Percentiles rank a stretch among this genome's conserved stretches.
phyloP scores from a whole-genome alignment of 1,139 yeast genomes.

The Citeromyces hawaiiensis region DNA sequence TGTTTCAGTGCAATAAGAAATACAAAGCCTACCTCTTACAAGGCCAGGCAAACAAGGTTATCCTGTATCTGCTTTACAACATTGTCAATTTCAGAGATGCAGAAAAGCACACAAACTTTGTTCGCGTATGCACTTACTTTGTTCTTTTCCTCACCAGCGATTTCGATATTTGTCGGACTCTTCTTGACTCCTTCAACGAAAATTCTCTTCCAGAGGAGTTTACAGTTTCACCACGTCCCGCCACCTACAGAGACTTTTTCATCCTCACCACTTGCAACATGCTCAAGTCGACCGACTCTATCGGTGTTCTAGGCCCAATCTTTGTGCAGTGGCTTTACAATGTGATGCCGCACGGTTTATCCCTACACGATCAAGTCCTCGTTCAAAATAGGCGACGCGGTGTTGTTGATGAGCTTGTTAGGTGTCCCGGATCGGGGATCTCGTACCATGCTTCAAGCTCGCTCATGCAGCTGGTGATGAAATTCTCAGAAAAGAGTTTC shows the following conservation, averaged over 20 bases:
- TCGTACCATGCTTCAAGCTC: constrained; percentile 49
- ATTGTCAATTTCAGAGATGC: constrained; percentile 33
- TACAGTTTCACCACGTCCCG: constrained; percentile 20
- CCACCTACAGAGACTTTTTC: constrained; percentile 50
- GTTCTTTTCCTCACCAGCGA: constrained; percentile 50
- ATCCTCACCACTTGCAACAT: constrained; percentile 36
- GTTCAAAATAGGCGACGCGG: constrained; percentile 1
- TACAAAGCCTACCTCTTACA: constrained; percentile 35
- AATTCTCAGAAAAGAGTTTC: constrained; percentile 27
- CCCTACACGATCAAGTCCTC: constrained; percentile 11
- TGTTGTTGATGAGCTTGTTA: constrained; percentile 4
- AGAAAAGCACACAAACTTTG: constrained; percentile 29
- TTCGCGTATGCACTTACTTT: constrained; percentile 47
- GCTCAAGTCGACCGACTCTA: constrained; percentile 18
- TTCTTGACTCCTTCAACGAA: constrained; percentile 29
- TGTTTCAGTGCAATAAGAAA: constrained; percentile 54
- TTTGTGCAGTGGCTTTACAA: constrained; percentile 48
- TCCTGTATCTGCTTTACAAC: constrained; percentile 42
- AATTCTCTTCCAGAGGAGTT: constrained; percentile 32
- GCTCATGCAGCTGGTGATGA: constrained; percentile 37
- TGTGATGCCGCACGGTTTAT: constrained; percentile 30
- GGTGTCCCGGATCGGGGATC: constrained; percentile 30
- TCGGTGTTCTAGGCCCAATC: constrained; percentile 25
- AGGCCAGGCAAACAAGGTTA: constrained; percentile 37
- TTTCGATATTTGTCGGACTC: constrained; percentile 20